Percentiles rank a stretch among this genome's conserved stretches.
phyloP scores from a whole-genome alignment of 2,329 filamentous ascomycete species.

The Lojkania enalia region DNA sequence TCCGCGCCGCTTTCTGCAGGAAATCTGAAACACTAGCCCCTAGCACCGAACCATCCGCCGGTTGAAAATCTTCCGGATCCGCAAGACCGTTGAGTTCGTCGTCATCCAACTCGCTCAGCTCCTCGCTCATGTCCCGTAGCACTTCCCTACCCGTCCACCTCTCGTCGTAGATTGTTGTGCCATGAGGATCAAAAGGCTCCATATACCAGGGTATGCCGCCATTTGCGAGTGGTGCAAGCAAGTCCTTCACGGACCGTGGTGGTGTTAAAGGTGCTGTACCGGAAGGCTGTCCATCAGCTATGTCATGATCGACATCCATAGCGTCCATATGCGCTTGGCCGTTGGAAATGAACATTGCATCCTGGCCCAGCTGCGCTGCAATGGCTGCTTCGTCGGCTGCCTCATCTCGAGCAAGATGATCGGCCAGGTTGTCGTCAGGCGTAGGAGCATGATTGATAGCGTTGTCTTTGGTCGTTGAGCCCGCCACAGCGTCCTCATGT shows the following conservation, averaged over 20 bases:
- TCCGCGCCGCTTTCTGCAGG: slow-evolving; percentile 34
- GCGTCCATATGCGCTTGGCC: slow-evolving; percentile 18
- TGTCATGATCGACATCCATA: slow-evolving; percentile 26
- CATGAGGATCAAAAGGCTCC: slow-evolving; percentile 74
- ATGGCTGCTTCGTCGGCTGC: slow-evolving; percentile 42
- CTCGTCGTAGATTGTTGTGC: slow-evolving; percentile 77
- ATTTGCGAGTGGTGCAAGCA: slow-evolving; percentile 49
- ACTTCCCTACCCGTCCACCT: slow-evolving; percentile 73
- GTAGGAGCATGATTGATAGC: slow-evolving; percentile 39
- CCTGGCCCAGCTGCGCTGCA: slow-evolving; percentile 38
- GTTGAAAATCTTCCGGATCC: slow-evolving; percentile 35
- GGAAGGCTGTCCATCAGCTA: slow-evolving; percentile 40
- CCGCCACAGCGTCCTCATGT: slow-evolving; percentile 19
- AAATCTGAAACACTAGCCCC: slow-evolving; percentile 28
- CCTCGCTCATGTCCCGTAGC: slow-evolving; percentile 76
- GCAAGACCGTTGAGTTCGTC: slow-evolving; percentile 73
- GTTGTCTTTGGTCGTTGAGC: slow-evolving; percentile 22
- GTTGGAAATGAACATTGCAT: slow-evolving; percentile 22
- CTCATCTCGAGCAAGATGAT: slow-evolving; percentile 38
- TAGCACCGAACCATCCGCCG: slow-evolving; percentile 25
- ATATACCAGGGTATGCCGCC: slow-evolving; percentile 91
- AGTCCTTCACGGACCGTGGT: slow-evolving; percentile 59
- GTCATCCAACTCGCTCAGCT: slow-evolving; percentile 88
- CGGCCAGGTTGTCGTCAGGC: slow-evolving; percentile 37
- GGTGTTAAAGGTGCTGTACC: slow-evolving; percentile 62